These are phyloP conservation scores for Mucuna pruriens DNA, from an alignment of 306 rosid genomes.

Conservation along the genomic window DNA sequence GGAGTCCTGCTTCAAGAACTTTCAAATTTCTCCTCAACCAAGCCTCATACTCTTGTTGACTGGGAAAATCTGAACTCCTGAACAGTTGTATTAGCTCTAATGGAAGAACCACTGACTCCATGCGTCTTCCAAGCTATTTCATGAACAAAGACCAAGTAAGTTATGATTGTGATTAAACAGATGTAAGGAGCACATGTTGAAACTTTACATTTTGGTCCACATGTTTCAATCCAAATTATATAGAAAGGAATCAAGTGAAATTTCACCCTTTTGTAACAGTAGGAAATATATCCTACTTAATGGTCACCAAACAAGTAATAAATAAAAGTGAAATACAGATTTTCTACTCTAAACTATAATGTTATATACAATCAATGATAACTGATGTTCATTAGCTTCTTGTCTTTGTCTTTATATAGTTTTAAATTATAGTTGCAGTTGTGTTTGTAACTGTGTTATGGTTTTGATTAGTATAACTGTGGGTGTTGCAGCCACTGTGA, in stretches of 20 bases:
- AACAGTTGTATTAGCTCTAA: slow-evolving; percentile 88
- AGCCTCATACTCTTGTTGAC: slow-evolving; percentile 75
- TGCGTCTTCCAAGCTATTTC: slow-evolving; percentile 84
- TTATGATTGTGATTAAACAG: slow-evolving; percentile 30
- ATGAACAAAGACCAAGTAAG: slow-evolving; percentile 46
- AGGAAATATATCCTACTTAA: slow-evolving; percentile 24
- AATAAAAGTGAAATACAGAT: slow-evolving; percentile 24
- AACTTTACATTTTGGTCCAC: slow-evolving; percentile 29
- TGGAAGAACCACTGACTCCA: slow-evolving; percentile 88
- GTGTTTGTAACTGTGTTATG: not conserved
- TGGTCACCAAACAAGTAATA: slow-evolving; percentile 32
- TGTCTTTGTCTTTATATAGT: not conserved
- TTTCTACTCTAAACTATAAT: not conserved
- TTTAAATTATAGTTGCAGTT: not conserved
- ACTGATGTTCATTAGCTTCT: slow-evolving; percentile 3
- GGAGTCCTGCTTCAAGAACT: slow-evolving; percentile 83
- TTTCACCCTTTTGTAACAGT: not conserved
- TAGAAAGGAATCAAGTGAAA: slow-evolving; percentile 16
- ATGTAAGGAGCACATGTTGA: slow-evolving; percentile 6
- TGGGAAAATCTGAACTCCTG: slow-evolving; percentile 71
- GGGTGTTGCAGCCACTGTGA: not conserved
- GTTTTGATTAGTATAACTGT: not conserved
- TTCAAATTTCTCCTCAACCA: slow-evolving; percentile 84
- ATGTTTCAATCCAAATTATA: slow-evolving; percentile 20
- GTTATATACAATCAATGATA: not conserved